phyloP scores from a whole-genome alignment of 2,329 filamentous ascomycete genomes.

The Rhinocladiella similis region DNA sequence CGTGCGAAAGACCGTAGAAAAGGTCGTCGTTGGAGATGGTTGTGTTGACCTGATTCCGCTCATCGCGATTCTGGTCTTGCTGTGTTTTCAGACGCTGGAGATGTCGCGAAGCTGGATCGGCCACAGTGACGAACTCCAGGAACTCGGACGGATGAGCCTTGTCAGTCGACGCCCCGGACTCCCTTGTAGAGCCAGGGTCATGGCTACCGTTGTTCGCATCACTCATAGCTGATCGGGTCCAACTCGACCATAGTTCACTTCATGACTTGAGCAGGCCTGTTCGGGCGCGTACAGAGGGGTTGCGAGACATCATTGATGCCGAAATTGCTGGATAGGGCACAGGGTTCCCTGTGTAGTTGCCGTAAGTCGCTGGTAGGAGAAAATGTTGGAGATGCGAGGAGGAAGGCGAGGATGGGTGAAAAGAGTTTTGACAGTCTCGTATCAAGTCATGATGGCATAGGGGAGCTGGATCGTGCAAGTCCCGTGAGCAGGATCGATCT shows the following conservation, averaged over 20 bases:
- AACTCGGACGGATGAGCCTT: constrained; percentile 27
- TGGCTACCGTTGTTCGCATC: constrained; percentile 11
- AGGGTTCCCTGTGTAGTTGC: neutral
- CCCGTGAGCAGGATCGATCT: neutral
- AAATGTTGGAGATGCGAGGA: too few relatives aligned
- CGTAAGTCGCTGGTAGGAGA: neutral
- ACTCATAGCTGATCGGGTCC: constrained; percentile 12
- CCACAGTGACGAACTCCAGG: constrained; percentile 24
- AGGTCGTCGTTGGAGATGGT: constrained; percentile 28
- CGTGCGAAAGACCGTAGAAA: constrained; percentile 21
- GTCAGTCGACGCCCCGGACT: constrained; percentile 12
- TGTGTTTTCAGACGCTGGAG: constrained; percentile 17
- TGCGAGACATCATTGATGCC: neutral
- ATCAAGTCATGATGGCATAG: neutral
- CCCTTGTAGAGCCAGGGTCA: constrained; percentile 5
- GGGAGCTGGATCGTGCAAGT: neutral
- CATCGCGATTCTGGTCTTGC: neutral
- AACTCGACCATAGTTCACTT: neutral
- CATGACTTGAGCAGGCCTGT: neutral
- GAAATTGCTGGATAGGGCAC: too few relatives aligned
- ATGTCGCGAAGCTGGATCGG: neutral
- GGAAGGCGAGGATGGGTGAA: too few relatives aligned
- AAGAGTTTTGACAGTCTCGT: neutral
- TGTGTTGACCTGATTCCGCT: constrained; percentile 9
- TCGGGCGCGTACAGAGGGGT: neutral